Conservation (phyloP, 1,139 yeast species). For the Yamadazyma spencermartinsiae region DNA sequence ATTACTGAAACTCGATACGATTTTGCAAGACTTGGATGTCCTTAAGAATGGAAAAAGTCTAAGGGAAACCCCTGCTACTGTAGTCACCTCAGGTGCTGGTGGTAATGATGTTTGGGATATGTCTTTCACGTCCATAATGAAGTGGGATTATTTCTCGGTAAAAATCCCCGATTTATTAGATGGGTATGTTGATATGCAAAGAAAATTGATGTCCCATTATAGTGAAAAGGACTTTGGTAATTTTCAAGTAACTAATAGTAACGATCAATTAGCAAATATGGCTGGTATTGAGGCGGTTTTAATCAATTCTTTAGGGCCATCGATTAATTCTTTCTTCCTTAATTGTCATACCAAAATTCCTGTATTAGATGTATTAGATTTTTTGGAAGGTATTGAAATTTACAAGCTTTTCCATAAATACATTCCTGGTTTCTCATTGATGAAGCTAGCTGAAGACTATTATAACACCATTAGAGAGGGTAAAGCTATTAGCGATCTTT, state of each 20-base stretch:
- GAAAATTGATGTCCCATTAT: conserved; percentile 20
- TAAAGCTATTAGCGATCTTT: conserved; percentile 10
- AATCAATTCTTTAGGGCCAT: conserved; percentile 18
- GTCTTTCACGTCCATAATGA: conserved; percentile 22
- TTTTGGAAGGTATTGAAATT: conserved; percentile 33
- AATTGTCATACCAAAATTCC: conserved; percentile 40
- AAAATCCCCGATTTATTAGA: conserved; percentile 18
- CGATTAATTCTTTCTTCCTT: conserved; percentile 33
- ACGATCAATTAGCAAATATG: conserved; percentile 19
- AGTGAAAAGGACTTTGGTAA: conserved; percentile 12
- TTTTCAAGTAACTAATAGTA: conserved; percentile 10
- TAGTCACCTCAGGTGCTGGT: not conserved
- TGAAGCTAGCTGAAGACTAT: conserved; percentile 23
- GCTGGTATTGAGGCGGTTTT: conserved; percentile 23
- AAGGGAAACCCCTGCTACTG: not conserved
- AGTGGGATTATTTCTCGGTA: conserved; percentile 33
- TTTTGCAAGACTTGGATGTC: conserved; percentile 27
- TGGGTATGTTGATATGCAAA: conserved; percentile 15
- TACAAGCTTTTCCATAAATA: conserved; percentile 23
- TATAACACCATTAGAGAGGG: conserved; percentile 7
- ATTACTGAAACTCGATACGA: conserved; percentile 28
- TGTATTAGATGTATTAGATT: conserved; percentile 29
- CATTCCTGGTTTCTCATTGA: conserved; percentile 24
- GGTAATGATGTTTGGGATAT: conserved; percentile 34
- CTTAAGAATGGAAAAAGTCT: not conserved